Percentiles rank a stretch among this genome's conserved stretches.
These are phyloP conservation scores for Phytopythium oedochilum DNA, from an alignment of 352 stramenopile species.

Conservation along the genomic window DNA sequence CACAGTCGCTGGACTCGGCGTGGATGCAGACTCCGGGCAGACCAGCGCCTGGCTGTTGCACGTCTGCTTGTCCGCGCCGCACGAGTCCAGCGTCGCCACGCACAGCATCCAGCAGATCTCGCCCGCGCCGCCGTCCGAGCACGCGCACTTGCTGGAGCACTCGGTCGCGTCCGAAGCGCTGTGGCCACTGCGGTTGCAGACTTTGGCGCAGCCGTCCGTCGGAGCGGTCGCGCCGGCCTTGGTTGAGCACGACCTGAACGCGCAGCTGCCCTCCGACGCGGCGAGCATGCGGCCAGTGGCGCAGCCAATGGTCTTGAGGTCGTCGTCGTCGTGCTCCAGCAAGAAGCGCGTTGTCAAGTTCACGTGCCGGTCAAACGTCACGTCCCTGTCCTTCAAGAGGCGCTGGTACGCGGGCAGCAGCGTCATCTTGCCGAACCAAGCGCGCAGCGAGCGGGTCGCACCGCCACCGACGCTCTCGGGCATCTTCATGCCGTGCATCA, in stretches of 20 bases:
- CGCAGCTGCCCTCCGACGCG: slow-evolving; percentile 33
- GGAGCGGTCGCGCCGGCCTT: slow-evolving; percentile 20
- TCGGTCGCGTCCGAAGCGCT: slow-evolving; percentile 27
- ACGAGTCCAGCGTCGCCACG: slow-evolving; percentile 20
- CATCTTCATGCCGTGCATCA: slow-evolving; percentile 64
- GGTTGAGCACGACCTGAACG: slow-evolving; percentile 22
- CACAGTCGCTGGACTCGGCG: not conserved
- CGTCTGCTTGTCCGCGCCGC: slow-evolving; percentile 24
- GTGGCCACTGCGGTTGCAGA: slow-evolving; percentile 29
- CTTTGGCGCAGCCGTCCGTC: slow-evolving; percentile 23
- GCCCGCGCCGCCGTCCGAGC: slow-evolving; percentile 18
- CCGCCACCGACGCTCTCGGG: slow-evolving; percentile 16
- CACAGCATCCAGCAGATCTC: slow-evolving; percentile 66
- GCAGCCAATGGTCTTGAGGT: slow-evolving; percentile 39
- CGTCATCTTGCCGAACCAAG: slow-evolving; percentile 66
- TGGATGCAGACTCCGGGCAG: slow-evolving; percentile 6
- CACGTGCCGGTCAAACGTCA: slow-evolving; percentile 30
- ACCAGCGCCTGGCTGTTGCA: slow-evolving; percentile 30
- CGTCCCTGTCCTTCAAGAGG: slow-evolving; percentile 19
- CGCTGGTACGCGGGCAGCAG: slow-evolving; percentile 41
- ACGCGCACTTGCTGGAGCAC: slow-evolving; percentile 41
- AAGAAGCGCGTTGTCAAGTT: slow-evolving; percentile 37
- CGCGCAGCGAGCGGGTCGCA: slow-evolving; percentile 25
- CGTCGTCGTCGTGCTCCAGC: slow-evolving; percentile 9
- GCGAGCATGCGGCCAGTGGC: slow-evolving; percentile 30